These are phyloP conservation scores for Synchytrium microbalum DNA, from an alignment of 371 early-diverging fungal genomes.

Conservation along the genomic window DNA sequence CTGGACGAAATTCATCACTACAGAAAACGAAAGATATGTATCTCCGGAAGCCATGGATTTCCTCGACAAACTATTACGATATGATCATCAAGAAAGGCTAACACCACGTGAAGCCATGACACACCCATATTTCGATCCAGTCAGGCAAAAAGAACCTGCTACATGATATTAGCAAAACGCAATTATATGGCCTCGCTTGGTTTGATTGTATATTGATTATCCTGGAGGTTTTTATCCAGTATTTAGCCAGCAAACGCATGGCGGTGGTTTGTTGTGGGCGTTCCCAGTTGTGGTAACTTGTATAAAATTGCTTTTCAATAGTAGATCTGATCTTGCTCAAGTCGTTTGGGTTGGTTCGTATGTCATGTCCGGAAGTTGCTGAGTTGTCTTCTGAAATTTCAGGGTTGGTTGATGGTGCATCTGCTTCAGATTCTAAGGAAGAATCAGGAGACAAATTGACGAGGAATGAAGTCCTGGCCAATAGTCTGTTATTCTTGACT, in stretches of 20 bases:
- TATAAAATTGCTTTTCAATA: too few relatives aligned
- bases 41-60: constrained; percentile 86
- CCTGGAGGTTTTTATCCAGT: too few relatives aligned
- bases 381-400: too few relatives aligned
- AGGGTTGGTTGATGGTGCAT: not conserved
- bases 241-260: too few relatives aligned
- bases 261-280: too few relatives aligned
- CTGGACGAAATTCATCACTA: constrained; percentile 84
- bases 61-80: constrained; percentile 85
- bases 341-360: too few relatives aligned
- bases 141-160: constrained; percentile 12
- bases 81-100: constrained; percentile 96
- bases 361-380: too few relatives aligned
- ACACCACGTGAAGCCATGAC: constrained; percentile 94
- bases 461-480: not conserved
- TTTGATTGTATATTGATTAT: too few relatives aligned
- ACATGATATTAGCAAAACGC: constrained; percentile 23
- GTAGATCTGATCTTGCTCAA: too few relatives aligned
- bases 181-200: not conserved
- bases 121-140: constrained; percentile 84
- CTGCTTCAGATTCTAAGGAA: not conserved
- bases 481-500: not conserved
- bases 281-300: too few relatives aligned
- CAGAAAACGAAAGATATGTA: constrained; percentile 85
- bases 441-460: not conserved